Conservation (phyloP, 805 yeast species). For the Lipomyces chichibuensis region DNA sequence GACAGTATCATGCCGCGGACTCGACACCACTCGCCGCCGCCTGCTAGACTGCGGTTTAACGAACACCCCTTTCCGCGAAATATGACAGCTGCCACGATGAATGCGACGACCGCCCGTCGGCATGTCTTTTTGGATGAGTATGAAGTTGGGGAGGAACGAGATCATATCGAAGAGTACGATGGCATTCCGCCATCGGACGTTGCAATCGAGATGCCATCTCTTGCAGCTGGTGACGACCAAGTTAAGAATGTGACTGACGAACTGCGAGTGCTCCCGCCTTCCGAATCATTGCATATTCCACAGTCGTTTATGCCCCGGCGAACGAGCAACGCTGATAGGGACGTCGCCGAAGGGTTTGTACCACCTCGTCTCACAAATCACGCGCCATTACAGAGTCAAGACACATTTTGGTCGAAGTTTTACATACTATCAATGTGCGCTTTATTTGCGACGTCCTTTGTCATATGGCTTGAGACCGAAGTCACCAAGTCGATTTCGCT, state of each 20-base stretch:
- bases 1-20: slow-evolving; percentile 30
- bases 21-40: slow-evolving; percentile 28
- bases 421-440: slow-evolving; percentile 39
- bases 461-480: slow-evolving; percentile 40
- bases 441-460: slow-evolving; percentile 41
- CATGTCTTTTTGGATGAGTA: slow-evolving; percentile 11
- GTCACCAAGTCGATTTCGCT: slow-evolving; percentile 37
- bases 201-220: not conserved
- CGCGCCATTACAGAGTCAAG: slow-evolving; percentile 3
- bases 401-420: slow-evolving; percentile 27
- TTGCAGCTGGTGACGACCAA: not conserved
- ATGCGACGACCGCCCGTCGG: slow-evolving; percentile 16
- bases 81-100: slow-evolving; percentile 34
- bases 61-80: slow-evolving; percentile 32
- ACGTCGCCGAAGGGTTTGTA: slow-evolving; percentile 13
- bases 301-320: not conserved
- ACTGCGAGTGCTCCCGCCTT: not conserved
- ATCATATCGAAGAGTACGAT: not conserved
- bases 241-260: not conserved
- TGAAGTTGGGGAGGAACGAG: slow-evolving; percentile 10
- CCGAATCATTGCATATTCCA: not conserved
- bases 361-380: slow-evolving; percentile 13
- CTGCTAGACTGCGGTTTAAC: slow-evolving; percentile 29
- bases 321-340: not conserved
- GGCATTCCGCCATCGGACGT: not conserved